Conservation (phyloP, 2,329 filamentous ascomycete species). For the Colletotrichum musicola region DNA sequence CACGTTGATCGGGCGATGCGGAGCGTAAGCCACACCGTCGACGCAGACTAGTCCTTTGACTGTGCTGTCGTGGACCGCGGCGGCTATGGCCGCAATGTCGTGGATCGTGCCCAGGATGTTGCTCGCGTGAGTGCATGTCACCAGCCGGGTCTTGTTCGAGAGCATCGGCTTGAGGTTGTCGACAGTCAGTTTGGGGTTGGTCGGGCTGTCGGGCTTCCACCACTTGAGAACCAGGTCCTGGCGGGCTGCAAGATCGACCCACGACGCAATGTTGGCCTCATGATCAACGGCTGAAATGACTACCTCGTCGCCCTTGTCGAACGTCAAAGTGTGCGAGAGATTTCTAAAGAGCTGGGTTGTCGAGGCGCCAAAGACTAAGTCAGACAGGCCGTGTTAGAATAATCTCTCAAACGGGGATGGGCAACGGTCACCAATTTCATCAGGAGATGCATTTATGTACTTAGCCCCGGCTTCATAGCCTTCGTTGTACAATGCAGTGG, state of each 20-base stretch:
- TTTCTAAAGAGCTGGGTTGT: conserved; percentile 84
- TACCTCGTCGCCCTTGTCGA: conserved; percentile 72
- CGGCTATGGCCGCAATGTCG: conserved; percentile 68
- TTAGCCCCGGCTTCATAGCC: conserved; percentile 75
- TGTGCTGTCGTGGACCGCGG: conserved; percentile 60
- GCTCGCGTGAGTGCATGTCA: conserved; percentile 79
- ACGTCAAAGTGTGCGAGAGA: conserved; percentile 67
- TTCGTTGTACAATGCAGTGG: conserved; percentile 69
- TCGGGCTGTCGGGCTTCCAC: conserved; percentile 68
- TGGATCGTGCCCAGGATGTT: conserved; percentile 82
- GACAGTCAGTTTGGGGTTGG: conserved; percentile 70
- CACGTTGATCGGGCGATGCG: conserved; percentile 79
- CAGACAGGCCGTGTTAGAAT: neutral
- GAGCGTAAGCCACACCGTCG: conserved; percentile 82
- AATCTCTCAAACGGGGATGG: neutral
- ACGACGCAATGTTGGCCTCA: conserved; percentile 81
- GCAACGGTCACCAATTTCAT: conserved; percentile 69
- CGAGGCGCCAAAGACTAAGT: conserved; percentile 75
- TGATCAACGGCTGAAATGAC: conserved; percentile 81
- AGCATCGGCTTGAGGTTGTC: conserved; percentile 71
- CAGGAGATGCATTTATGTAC: conserved; percentile 75
- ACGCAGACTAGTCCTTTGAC: conserved; percentile 75
- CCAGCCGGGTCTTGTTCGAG: conserved; percentile 73
- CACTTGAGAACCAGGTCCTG: conserved; percentile 75
- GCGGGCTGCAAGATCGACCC: conserved; percentile 75